Evolutionary conservation across 2,329 filamentous ascomycete species (phyloP).

Genomic region (Thielaviopsis punctulata): DNA sequence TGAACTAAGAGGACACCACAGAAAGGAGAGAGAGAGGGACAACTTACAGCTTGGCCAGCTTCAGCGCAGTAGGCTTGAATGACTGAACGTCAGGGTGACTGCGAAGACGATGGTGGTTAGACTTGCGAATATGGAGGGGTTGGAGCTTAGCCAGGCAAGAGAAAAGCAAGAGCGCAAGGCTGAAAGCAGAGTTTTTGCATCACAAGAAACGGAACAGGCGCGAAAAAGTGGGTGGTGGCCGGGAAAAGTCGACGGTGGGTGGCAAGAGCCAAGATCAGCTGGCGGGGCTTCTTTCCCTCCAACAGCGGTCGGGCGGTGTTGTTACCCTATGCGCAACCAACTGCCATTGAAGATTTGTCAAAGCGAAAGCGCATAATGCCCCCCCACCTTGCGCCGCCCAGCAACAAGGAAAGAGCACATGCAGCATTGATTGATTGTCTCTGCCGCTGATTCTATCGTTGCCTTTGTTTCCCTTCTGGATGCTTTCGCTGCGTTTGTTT

Average conservation of each 20-base stretch:
- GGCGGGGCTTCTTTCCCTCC: background rate
- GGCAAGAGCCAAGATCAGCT: background rate
- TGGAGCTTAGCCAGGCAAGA: background rate
- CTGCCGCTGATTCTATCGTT: background rate
- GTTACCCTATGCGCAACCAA: too few species aligned
- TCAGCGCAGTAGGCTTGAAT: constrained; percentile 89
- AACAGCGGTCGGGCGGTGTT: background rate
- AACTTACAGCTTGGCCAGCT: constrained; percentile 82
- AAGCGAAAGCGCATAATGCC: too few species aligned
- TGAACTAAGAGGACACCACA: background rate
- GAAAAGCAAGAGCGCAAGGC: background rate
- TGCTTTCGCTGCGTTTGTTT: background rate
- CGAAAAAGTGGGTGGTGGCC: background rate
- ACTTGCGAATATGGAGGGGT: background rate
- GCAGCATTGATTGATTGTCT: background rate
- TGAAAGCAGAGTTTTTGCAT: constrained; percentile 3
- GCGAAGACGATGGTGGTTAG: constrained; percentile 11
- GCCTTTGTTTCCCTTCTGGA: too few species aligned
- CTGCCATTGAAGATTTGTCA: too few species aligned
- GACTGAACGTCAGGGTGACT: constrained; percentile 86
- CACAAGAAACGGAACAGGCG: background rate
- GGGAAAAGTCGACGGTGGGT: background rate
- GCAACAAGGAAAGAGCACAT: background rate
- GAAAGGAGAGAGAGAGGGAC: background rate
- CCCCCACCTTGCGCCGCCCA: background rate